These are phyloP conservation scores for Combretum micranthum DNA, from an alignment of 345 rosid species.

Conservation along the genomic window DNA sequence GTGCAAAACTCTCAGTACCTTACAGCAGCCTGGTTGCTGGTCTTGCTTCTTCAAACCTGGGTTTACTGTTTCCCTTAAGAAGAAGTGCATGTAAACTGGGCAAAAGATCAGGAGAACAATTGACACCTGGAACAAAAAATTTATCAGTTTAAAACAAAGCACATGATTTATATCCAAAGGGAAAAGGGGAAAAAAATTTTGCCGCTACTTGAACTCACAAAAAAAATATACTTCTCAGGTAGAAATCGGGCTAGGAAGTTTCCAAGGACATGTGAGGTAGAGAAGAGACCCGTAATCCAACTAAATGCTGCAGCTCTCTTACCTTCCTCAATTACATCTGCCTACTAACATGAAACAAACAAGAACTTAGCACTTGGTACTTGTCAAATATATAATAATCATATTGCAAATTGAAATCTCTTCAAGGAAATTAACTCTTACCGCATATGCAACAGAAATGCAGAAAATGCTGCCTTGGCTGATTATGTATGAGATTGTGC, in stretches of 20 bases:
- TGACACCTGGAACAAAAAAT: conserved; percentile 32
- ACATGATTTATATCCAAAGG: not conserved
- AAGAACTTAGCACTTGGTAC: not conserved
- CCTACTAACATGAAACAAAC: conserved; percentile 25
- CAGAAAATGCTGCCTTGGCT: conserved; percentile 60
- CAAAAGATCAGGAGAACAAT: conserved; percentile 33
- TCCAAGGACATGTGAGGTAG: conserved; percentile 47
- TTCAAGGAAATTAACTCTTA: conserved; percentile 11
- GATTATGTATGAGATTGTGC: conserved; percentile 42
- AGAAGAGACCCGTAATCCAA: conserved; percentile 51
- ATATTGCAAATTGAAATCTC: not conserved
- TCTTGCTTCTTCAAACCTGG: conserved; percentile 18
- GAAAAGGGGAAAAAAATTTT: not conserved
- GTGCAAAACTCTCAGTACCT: conserved; percentile 15
- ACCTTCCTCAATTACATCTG: conserved; percentile 34
- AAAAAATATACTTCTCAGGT: conserved; percentile 40
- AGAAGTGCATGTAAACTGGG: conserved; percentile 37
- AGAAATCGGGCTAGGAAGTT: conserved; percentile 42
- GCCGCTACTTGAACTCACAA: conserved; percentile 15
- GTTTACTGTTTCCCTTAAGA: conserved; percentile 31
- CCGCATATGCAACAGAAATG: conserved; percentile 47
- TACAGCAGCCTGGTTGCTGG: conserved; percentile 23
- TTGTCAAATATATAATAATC: not conserved
- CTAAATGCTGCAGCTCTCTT: conserved; percentile 46
- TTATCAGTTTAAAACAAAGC: not conserved